Evolutionary conservation across 257 asterid genomes (phyloP).

Genomic region (Salvia hispanica): DNA sequence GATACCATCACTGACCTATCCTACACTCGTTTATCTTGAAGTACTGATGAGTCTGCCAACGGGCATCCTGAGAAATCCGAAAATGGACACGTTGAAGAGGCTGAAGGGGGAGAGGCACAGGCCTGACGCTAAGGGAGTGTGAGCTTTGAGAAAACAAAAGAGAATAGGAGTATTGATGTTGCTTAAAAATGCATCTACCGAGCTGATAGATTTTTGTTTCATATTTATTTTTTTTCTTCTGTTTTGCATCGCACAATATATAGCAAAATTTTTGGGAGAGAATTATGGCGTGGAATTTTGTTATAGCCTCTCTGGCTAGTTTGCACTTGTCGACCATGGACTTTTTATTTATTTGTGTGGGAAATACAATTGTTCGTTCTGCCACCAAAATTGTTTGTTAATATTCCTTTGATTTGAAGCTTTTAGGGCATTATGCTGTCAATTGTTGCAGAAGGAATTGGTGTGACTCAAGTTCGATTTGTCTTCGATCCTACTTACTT

Average conservation of each 20-base stretch:
- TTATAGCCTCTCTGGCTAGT: slow-evolving; percentile 18
- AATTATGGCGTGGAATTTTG: slow-evolving; percentile 30
- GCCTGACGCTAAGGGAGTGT: slow-evolving; percentile 30
- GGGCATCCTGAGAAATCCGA: slow-evolving; percentile 40
- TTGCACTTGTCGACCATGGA: slow-evolving; percentile 32
- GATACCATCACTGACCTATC: not conserved
- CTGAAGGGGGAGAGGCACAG: slow-evolving; percentile 33
- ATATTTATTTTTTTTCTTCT: slow-evolving; percentile 6
- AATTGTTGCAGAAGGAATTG: no score
- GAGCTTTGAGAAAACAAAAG: slow-evolving; percentile 21
- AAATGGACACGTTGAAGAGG: slow-evolving; percentile 41
- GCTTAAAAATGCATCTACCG: slow-evolving; percentile 31
- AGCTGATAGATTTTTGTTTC: slow-evolving; percentile 36
- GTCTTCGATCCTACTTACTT: no score
- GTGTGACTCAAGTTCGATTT: no score
- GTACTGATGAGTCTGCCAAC: slow-evolving; percentile 41
- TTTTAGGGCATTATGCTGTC: no score
- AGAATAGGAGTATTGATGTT: slow-evolving; percentile 13
- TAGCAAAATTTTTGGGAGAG: slow-evolving; percentile 49
- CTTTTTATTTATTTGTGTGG: slow-evolving; percentile 31
- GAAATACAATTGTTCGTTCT: not conserved
- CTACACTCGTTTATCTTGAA: slow-evolving; percentile 15
- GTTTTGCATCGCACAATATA: slow-evolving; percentile 38
- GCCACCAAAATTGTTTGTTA: not conserved
- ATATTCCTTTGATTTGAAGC: no score